Conservation (phyloP, 108 stramenopile genomes). For the Pinguiococcus pyrenoidosus region DNA sequence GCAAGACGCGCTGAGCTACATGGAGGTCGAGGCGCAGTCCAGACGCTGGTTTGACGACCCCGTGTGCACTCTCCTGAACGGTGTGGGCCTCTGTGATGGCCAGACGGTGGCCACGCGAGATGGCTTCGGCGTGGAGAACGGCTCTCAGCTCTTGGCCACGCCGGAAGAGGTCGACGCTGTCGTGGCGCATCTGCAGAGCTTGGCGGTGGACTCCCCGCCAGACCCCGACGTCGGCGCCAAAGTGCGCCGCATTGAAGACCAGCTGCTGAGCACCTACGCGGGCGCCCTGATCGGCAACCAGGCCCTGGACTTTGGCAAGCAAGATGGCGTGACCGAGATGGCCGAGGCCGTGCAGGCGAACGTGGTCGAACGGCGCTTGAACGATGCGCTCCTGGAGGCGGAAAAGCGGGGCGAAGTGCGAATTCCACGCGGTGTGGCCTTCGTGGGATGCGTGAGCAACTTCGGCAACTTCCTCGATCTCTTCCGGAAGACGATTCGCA, state of each 20-base stretch:
- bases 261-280: constrained; percentile 44
- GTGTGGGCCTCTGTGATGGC: no score
- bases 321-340: constrained; percentile 70
- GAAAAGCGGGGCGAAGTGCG: constrained; percentile 41
- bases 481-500: constrained; percentile 58
- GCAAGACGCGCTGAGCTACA: no score
- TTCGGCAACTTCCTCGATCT: constrained; percentile 74
- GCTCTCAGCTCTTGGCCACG: constrained; percentile 48
- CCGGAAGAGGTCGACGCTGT: constrained; percentile 43
- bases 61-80: no score
- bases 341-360: constrained; percentile 67
- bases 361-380: constrained; percentile 56
- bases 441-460: constrained; percentile 56
- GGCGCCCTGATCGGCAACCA: constrained; percentile 65
- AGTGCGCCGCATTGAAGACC: constrained; percentile 50
- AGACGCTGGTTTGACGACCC: no score
- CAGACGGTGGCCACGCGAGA: constrained; percentile 42
- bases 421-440: constrained; percentile 48
- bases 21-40: no score
- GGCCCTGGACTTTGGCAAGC: constrained; percentile 62
- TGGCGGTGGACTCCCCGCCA: constrained; percentile 36
- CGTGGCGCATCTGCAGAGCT: constrained; percentile 44
- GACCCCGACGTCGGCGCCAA: constrained; percentile 43
- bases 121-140: constrained; percentile 50
- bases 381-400: constrained; percentile 52